Percentiles rank a stretch among this genome's conserved stretches.
phyloP scores from a whole-genome alignment of 495 filamentous ascomycete genomes.

The Ramalina intermedia region DNA sequence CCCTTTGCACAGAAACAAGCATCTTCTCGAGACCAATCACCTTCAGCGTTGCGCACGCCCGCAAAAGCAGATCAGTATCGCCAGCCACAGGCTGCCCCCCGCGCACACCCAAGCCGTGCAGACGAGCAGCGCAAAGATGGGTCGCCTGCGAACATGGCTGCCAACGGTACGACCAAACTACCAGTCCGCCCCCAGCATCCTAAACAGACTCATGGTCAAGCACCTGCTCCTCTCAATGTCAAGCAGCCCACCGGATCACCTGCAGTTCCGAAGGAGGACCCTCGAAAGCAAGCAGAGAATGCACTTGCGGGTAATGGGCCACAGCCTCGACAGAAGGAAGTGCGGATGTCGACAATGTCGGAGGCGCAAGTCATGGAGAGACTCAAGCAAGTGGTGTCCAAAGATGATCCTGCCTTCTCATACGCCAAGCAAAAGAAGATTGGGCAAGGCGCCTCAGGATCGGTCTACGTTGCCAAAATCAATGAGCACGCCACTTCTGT shows the following conservation, averaged over 20 bases:
- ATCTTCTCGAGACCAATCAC: conserved; percentile 24
- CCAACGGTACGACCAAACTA: conserved; percentile 22
- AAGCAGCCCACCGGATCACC: conserved; percentile 48
- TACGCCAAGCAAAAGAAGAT: conserved; percentile 99
- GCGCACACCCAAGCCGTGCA: conserved; percentile 6
- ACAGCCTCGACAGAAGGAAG: conserved; percentile 65
- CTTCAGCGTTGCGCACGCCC: conserved; percentile 12
- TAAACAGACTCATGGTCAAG: conserved; percentile 7
- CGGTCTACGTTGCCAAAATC: conserved; percentile 92
- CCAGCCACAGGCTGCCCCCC: conserved; percentile 14
- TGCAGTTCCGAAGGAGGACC: conserved; percentile 33
- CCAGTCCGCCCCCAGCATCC: conserved; percentile 47
- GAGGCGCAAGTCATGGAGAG: conserved; percentile 95
- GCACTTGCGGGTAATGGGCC: conserved; percentile 62
- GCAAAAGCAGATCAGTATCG: conserved; percentile 13
- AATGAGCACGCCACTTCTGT: conserved; percentile 56
- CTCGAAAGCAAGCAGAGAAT: conserved; percentile 66
- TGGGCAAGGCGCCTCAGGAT: conserved; percentile 92
- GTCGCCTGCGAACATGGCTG: neutral
- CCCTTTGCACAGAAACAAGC: conserved; percentile 21
- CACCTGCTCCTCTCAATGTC: conserved; percentile 78
- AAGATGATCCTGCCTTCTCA: conserved; percentile 75
- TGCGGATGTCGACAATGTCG: conserved; percentile 94
- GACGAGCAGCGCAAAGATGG: conserved; percentile 9
- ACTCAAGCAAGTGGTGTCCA: conserved; percentile 80